Base-by-base conservation (phyloP, 306 rosid species). In the Ammopiptanthus mongolicus region DNA sequence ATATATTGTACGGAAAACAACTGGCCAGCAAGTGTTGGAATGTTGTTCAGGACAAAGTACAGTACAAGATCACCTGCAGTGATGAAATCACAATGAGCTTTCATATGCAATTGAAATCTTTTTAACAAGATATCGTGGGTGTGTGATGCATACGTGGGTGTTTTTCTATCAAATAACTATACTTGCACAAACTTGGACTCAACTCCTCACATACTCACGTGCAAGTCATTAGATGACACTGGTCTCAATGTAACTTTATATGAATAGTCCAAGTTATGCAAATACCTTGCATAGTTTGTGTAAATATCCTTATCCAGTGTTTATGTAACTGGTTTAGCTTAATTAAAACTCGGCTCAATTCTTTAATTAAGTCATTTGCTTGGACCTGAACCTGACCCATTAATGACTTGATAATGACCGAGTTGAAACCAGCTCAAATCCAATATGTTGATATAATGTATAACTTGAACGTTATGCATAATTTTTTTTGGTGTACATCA, bases 31-130 rank as follows among this genome's bases (percentile, higher is more conserved):
- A 70, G 86, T 60, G 82, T 82, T 89, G 93, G 89, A 80, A 84
- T 53, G 84, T 88, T 84, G 86, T 82, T 80, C 61, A 87, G 89
- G 89, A 90, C 90, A 79, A 18, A 68, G 88, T 78, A 82, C 89
- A 84, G 72, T 58, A 62, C 73, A 66, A 71, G 80, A 77, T 81
- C 78, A 76, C 44, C 70, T 53, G 84, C 73, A 67, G 65, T 58
- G 76, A 71, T 79, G 79, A 73, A 58, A 81, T 69, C 25, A 78
- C 51, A 57, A 47, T 53, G 15, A 74, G 66, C 71, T 73, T 76
- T 73, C 70, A 65, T 65, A 75, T 57, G 78, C 75, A 34, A 41
- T 48, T 65, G 44, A 79, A 74, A 81, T 74, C 71, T 56, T 60
- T 5, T 29, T 82, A 76, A 55, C 69, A 55, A 36, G 56, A 52